phyloP scores from a whole-genome alignment of 768 basidiomycete genomes.

The Macrolepiota albuminosa region DNA sequence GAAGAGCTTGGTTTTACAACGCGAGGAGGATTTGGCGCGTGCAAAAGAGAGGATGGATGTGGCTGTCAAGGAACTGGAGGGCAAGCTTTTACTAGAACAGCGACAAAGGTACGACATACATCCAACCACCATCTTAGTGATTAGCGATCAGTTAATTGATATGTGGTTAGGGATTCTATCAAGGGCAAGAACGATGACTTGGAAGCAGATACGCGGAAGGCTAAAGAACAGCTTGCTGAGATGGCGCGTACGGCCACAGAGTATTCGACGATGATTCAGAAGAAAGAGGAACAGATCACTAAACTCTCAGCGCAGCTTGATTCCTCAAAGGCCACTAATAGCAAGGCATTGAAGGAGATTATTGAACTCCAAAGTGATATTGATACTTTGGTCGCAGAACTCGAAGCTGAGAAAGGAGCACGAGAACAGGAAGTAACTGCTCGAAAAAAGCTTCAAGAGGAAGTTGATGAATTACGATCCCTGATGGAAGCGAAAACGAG shows the following conservation, averaged over 20 bases:
- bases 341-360: constrained; percentile 51
- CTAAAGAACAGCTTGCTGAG: constrained; percentile 75
- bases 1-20: constrained; percentile 58
- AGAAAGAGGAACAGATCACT: constrained; percentile 69
- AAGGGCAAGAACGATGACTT: constrained; percentile 55
- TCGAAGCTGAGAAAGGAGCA: constrained; percentile 54
- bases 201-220: constrained; percentile 64
- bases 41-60: constrained; percentile 72
- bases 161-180: constrained; percentile 51
- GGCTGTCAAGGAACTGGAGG: constrained; percentile 61
- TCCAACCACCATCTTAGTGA: neutral
- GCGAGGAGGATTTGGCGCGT: constrained; percentile 75
- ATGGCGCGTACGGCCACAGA: constrained; percentile 74
- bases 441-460: constrained; percentile 65
- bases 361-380: constrained; percentile 67
- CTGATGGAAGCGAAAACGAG: constrained; percentile 80
- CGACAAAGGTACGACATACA: constrained; percentile 46
- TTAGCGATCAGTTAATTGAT: constrained; percentile 1
- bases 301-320: constrained; percentile 51
- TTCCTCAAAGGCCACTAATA: constrained; percentile 48
- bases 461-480: constrained; percentile 83
- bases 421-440: constrained; percentile 37
- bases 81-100: constrained; percentile 60
- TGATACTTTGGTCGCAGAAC: constrained; percentile 58
- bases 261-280: constrained; percentile 68